A percentile compares a stretch with the other conserved stretches of the same genome.
phyloP scores from a whole-genome alignment of 2,329 filamentous ascomycete genomes.

The Fusarium luffae region DNA sequence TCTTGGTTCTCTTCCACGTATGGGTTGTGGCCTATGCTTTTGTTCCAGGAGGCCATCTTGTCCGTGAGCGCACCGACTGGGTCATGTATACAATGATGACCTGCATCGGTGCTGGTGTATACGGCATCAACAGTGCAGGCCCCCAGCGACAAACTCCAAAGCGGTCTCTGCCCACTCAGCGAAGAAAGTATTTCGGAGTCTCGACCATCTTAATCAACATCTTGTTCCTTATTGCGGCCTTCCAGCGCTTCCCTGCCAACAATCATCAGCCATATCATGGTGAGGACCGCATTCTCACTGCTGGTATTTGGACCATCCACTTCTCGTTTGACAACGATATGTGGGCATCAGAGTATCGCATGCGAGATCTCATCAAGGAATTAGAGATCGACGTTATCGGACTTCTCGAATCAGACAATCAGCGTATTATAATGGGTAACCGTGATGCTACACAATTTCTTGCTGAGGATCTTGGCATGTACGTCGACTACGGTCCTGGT shows the following conservation, averaged over 20 bases:
- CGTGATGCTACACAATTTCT: conserved; percentile 95
- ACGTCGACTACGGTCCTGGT: conserved; percentile 95
- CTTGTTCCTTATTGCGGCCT: conserved; percentile 81
- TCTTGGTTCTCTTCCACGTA: conserved; percentile 95
- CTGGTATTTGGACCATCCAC: conserved; percentile 98
- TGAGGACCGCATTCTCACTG: conserved; percentile 87
- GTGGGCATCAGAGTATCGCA: conserved; percentile 96
- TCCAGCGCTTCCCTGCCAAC: conserved; percentile 90
- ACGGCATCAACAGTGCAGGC: conserved; percentile 70
- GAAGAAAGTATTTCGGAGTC: conserved; percentile 64
- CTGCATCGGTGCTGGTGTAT: conserved; percentile 84
- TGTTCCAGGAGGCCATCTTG: conserved; percentile 90
- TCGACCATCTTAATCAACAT: conserved; percentile 81
- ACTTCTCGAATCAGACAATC: conserved; percentile 90
- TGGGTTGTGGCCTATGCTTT: conserved; percentile 99
- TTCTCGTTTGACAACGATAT: conserved; percentile 98
- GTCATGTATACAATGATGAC: conserved; percentile 90
- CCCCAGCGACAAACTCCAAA: conserved; percentile 52
- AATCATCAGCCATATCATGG: conserved; percentile 91
- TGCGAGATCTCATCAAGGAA: conserved; percentile 90
- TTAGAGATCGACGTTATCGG: conserved; percentile 97
- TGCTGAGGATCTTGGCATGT: conserved; percentile 97
- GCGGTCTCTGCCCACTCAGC: conserved; percentile 52
- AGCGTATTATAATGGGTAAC: conserved; percentile 99
- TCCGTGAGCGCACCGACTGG: conserved; percentile 96